Evolutionary conservation across 2,329 filamentous ascomycete species (phyloP), one percentile per base, ranked within the genome.

Genomic region (Cladosporium phlei): DNA sequence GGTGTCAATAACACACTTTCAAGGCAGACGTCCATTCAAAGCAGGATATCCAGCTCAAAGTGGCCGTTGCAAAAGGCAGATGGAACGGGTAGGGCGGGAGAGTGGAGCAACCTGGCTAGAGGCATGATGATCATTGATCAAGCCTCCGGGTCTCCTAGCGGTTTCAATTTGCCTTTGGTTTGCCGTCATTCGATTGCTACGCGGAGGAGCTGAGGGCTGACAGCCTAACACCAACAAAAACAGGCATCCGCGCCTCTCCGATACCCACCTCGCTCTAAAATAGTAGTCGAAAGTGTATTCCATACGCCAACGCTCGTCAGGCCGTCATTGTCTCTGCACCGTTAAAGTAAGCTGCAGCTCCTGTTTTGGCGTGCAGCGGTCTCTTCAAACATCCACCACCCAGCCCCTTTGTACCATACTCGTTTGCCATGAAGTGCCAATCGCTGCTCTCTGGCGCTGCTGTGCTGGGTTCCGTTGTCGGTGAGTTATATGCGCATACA

Each of bases 241-340:
- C 37, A 29, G 33, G 39, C 39, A 43, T 45, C 42, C 42, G 42
- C 42, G 19, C 42, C 24, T 35, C 24, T 45, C 42, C 42, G 42
- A 37, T 32, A 28, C 32, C 30, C 42, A 45, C 42, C 37, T 39
- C n/a, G n/a, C n/a, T n/a, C n/a, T n/a, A n/a, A n/a, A n/a, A n/a
- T n/a, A n/a, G n/a, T n/a, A n/a, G n/a, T n/a, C n/a, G n/a, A n/a
- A n/a, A n/a, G 22, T 16, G 40, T 16, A 33, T 27, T 21, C 38
- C 28, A 32, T 20, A 17, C 27, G n/a, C 20, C 17, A 12, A 35
- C 33, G 21, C 20, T 19, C 16, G 3, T 19, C n/a, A 10, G n/a
- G 22, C 11, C 20, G 38, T 25, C 38, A 10, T 30, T 30, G 38
- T 17, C 20, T 9, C n/a, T 38, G 10, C 35, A 21, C 20, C 14